These are phyloP conservation scores for Naganishia vaughanmartiniae DNA, from an alignment of 768 basidiomycete genomes.

Conservation along the genomic window DNA sequence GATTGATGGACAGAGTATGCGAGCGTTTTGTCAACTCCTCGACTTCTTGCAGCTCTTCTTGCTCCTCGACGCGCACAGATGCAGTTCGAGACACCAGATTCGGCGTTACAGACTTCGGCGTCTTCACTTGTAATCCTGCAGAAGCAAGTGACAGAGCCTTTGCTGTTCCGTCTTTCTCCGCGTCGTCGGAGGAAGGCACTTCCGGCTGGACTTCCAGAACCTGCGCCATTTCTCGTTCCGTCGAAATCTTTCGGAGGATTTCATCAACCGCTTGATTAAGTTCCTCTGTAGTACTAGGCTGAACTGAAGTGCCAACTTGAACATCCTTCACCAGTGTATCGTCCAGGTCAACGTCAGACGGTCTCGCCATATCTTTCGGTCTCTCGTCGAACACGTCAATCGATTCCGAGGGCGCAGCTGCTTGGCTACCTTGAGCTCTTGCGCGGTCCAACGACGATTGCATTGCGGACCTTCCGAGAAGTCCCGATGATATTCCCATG, in stretches of 20 bases:
- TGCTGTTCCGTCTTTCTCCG: neutral
- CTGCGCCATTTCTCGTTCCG: conserved; percentile 14
- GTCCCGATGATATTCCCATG: conserved; percentile 18
- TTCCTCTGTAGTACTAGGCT: conserved; percentile 13
- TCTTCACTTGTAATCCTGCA: neutral
- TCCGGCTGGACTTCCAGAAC: neutral
- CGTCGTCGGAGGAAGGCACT: neutral
- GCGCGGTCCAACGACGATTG: conserved; percentile 7
- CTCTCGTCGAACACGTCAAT: neutral
- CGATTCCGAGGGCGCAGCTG: neutral
- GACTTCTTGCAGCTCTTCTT: conserved; percentile 24
- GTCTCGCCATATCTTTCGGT: neutral
- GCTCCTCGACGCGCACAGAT: neutral
- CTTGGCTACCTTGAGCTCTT: neutral
- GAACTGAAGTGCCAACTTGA: neutral
- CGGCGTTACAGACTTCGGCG: neutral
- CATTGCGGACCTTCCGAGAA: conserved; percentile 4
- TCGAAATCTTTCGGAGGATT: conserved; percentile 15
- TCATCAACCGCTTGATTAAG: conserved; percentile 15
- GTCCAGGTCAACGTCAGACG: neutral
- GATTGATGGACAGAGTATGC: neutral
- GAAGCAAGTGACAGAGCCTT: neutral
- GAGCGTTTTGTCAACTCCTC: conserved; percentile 13
- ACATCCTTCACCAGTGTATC: neutral
- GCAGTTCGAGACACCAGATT: neutral